These are phyloP conservation scores for Ophiostoma tasmaniense DNA, from an alignment of 2,329 filamentous ascomycete genomes.

Conservation along the genomic window DNA sequence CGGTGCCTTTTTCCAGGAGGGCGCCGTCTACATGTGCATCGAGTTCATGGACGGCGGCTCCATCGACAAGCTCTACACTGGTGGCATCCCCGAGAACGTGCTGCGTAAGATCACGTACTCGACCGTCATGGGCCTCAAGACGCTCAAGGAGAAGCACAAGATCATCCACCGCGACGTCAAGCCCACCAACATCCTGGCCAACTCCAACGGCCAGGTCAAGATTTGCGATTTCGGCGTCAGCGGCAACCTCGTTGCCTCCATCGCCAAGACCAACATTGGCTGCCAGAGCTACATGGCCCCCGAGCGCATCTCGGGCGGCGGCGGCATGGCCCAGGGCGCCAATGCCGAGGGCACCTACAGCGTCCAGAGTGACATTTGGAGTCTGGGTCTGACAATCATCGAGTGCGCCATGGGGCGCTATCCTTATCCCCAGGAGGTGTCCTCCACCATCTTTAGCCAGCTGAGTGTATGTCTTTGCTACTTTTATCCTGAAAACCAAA, in stretches of 20 bases:
- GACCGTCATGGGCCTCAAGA: slow-evolving; percentile 85
- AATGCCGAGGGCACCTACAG: slow-evolving; percentile 79
- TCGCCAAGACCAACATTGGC: slow-evolving; percentile 97
- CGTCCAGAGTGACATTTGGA: slow-evolving; percentile 98
- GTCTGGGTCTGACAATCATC: slow-evolving; percentile 84
- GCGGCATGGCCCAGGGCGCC: slow-evolving; percentile 63
- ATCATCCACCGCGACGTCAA: slow-evolving; percentile 99
- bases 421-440: slow-evolving; percentile 93
- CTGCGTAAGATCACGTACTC: slow-evolving; percentile 83
- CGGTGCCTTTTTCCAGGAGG: slow-evolving; percentile 97
- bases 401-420: slow-evolving; percentile 93
- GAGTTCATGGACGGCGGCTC: slow-evolving; percentile 99
- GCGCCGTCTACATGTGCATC: slow-evolving; percentile 97
- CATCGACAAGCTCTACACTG: slow-evolving; percentile 88
- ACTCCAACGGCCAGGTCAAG: slow-evolving; percentile 84
- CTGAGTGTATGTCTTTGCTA: slow-evolving; percentile 85
- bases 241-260: slow-evolving; percentile 92
- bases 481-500: too few species aligned
- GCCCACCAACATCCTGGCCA: slow-evolving; percentile 95
- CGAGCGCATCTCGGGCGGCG: slow-evolving; percentile 84
- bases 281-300: slow-evolving; percentile 99
- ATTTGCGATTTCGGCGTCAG: slow-evolving; percentile 98
- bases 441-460: slow-evolving; percentile 97
- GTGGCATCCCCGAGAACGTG: slow-evolving; percentile 82
- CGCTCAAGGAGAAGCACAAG: slow-evolving; percentile 93